Conservation (phyloP, 495 filamentous ascomycete genomes). For the Aspergillus panamensis region DNA sequence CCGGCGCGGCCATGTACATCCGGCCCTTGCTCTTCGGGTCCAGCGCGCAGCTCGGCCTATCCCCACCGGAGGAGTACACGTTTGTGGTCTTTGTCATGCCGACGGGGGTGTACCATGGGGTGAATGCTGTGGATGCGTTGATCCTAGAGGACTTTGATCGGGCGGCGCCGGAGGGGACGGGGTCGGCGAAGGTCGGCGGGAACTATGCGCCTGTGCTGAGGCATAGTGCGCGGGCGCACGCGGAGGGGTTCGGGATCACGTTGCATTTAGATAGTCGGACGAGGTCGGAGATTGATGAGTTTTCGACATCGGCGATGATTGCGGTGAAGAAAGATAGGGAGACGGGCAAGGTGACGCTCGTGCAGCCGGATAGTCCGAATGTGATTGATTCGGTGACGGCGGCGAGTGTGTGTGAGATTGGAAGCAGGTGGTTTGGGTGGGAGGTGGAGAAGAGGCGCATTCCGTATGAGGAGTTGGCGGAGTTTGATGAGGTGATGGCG, state of each 20-base stretch:
- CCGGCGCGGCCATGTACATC: slow-evolving; percentile 84
- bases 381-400: slow-evolving; percentile 83
- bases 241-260: slow-evolving; percentile 78
- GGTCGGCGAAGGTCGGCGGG: slow-evolving; percentile 54
- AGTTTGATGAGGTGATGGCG: slow-evolving; percentile 83
- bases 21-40: slow-evolving; percentile 83
- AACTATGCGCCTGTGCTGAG: slow-evolving; percentile 70
- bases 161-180: slow-evolving; percentile 52
- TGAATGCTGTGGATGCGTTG: slow-evolving; percentile 72
- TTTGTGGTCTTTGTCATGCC: slow-evolving; percentile 83
- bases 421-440: slow-evolving; percentile 58
- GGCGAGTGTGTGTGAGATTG: slow-evolving; percentile 67
- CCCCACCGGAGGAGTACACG: slow-evolving; percentile 82
- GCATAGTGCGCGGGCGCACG: slow-evolving; percentile 70
- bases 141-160: slow-evolving; percentile 67
- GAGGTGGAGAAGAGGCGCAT: slow-evolving; percentile 63
- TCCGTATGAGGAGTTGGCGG: slow-evolving; percentile 70
- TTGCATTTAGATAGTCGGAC: slow-evolving; percentile 80
- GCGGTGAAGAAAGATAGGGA: slow-evolving; percentile 57
- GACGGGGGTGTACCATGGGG: slow-evolving; percentile 85
- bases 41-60: slow-evolving; percentile 74
- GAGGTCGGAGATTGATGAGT: slow-evolving; percentile 80
- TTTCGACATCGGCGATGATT: slow-evolving; percentile 83
- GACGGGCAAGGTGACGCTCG: slow-evolving; percentile 59
- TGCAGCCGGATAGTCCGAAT: slow-evolving; percentile 74